Base-by-base conservation (phyloP, 78 protist genomes). In the Mastigamoeba balamuthi region DNA sequence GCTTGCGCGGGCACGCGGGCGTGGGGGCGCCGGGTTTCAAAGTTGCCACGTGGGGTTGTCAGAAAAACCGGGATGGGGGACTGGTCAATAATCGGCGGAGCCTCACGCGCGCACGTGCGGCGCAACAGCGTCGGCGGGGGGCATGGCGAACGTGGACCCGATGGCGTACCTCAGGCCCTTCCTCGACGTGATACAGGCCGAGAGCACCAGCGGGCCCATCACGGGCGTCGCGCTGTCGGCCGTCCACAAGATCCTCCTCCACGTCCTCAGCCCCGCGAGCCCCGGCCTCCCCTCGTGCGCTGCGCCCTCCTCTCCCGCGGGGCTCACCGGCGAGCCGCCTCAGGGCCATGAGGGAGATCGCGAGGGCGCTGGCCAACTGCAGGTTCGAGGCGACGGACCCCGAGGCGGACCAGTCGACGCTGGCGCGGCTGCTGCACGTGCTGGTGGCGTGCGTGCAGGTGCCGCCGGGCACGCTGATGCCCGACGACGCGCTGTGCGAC, bases 371-470 rank as follows among this genome's bases (percentile, higher is more conserved):
- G 36, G 81, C 94, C 33, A 83, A 89, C 64, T 87, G 95, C 69
- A 77, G 87, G 35, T 95, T 92, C 74, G 95, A 89, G 75, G 90
- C 84, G 30, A 92, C 98, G 0, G 98, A 95, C 71, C 64, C 87
- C 3, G 80, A 38, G 17, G 68, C 77, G 44, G 98, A 95, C 72
- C 96, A 95, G 66, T 94, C 88, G n/a, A 95, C 92, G 4, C 82
- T 95, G 17, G 72, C 91, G 88, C 73, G 84, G 30, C 72, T 95
- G 33, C 68, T 91, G 38, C 91, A 93, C 70, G 88, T 83, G 7
- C 28, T 83, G 6, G 35, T 36, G 4, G 68, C 83, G 17, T 77
- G 88, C 52, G 52, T 83, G 0, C 75, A 72, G 35, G 69, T 69
- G 17, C 29, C 53, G 27, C 74, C 74, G 6, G 88, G 88, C 39